Conservation (phyloP, 768 basidiomycete genomes). For the Rhodotorula taiwanensis region DNA sequence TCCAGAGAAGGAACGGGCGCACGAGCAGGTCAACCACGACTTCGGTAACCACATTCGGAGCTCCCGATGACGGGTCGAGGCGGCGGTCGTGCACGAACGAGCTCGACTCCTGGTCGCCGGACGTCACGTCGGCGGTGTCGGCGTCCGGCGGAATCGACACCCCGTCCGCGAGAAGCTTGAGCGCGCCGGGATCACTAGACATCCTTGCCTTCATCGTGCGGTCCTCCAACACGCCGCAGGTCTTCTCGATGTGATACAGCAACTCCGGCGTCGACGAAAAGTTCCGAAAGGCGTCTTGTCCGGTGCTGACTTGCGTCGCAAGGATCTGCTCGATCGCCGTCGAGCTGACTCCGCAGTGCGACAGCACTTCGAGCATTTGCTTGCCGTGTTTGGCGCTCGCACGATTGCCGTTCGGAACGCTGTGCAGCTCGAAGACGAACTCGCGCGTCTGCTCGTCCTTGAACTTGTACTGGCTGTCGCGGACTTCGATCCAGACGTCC, state of each 20-base stretch:
- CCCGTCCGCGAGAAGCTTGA: not conserved
- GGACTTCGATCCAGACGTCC: slow-evolving; percentile 26
- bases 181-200: slow-evolving; percentile 3
- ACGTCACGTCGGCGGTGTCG: not conserved
- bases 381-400: slow-evolving; percentile 15
- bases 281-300: slow-evolving; percentile 1
- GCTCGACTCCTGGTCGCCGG: not conserved
- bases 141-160: not conserved
- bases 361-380: slow-evolving; percentile 27
- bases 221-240: slow-evolving; percentile 16
- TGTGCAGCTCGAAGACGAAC: slow-evolving; percentile 28
- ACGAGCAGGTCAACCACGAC: slow-evolving; percentile 32
- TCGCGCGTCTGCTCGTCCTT: slow-evolving; percentile 2
- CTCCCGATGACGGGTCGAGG: slow-evolving; percentile 7
- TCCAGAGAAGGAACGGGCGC: not conserved
- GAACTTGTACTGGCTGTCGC: slow-evolving; percentile 33
- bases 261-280: slow-evolving; percentile 4
- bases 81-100: slow-evolving; percentile 23
- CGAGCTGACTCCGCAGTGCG: slow-evolving; percentile 22
- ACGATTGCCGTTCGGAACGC: slow-evolving; percentile 1
- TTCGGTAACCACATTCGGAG: slow-evolving; percentile 24
- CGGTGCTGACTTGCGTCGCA: slow-evolving; percentile 13
- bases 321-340: slow-evolving; percentile 2
- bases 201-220: slow-evolving; percentile 15
- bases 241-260: slow-evolving; percentile 17